Evolutionary conservation across 108 stramenopile species (phyloP).

Genomic region (Thalassiosira profunda): DNA sequence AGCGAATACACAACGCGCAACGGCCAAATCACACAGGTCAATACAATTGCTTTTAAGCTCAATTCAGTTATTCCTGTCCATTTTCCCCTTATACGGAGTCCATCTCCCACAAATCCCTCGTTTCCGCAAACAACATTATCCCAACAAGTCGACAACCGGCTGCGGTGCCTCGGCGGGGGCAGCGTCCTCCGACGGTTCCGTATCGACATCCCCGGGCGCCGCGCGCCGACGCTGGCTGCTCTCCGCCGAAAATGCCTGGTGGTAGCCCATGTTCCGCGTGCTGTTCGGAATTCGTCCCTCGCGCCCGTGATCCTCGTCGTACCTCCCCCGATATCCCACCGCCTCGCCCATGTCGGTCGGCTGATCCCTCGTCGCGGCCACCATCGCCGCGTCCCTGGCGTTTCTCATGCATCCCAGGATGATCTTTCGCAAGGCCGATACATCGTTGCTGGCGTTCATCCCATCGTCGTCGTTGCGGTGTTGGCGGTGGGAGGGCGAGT

Average conservation of each 20-base stretch:
- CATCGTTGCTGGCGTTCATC: slow-evolving; percentile 66
- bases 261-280: slow-evolving; percentile 8
- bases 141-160: slow-evolving; percentile 27
- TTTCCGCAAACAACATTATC: slow-evolving; percentile 14
- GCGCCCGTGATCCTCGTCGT: neutral
- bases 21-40: too few species aligned
- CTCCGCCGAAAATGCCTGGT: slow-evolving; percentile 27
- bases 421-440: slow-evolving; percentile 71
- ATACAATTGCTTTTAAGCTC: too few species aligned
- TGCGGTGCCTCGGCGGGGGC: neutral
- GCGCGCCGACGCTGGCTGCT: slow-evolving; percentile 6
- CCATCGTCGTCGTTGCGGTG: slow-evolving; percentile 18
- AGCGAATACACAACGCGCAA: too few species aligned
- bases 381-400: slow-evolving; percentile 53
- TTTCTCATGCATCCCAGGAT: slow-evolving; percentile 88
- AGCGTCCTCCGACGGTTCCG: neutral
- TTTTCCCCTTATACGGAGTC: too few species aligned
- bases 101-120: too few species aligned
- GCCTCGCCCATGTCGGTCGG: neutral
- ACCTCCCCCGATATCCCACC: slow-evolving; percentile 11
- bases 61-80: too few species aligned
- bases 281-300: slow-evolving; percentile 3
- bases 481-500: slow-evolving; percentile 6
- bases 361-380: slow-evolving; percentile 9
- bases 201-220: neutral